These are phyloP conservation scores for Bombardia bombarda DNA, from an alignment of 495 filamentous ascomycete genomes.

Conservation along the genomic window DNA sequence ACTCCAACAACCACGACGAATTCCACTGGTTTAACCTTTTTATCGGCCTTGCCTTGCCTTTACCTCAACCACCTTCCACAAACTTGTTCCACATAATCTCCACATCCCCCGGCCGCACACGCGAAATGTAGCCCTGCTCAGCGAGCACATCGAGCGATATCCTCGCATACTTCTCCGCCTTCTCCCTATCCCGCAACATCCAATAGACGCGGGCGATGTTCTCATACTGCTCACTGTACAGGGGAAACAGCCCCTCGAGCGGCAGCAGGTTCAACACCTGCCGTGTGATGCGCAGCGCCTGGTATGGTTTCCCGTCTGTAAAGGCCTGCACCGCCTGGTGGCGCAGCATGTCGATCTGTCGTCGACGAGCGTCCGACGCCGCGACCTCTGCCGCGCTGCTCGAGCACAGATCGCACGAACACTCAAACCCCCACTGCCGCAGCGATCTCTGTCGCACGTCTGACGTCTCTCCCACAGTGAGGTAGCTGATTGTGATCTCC, in stretches of 20 bases:
- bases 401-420: conserved; percentile 29
- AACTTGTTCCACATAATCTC: conserved; percentile 11
- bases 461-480: conserved; percentile 21
- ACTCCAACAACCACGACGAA: not conserved
- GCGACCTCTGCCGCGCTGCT: conserved; percentile 16
- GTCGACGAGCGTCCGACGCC: conserved; percentile 26
- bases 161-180: conserved; percentile 22
- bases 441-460: conserved; percentile 20
- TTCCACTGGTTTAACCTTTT: not conserved
- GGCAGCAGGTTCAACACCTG: conserved; percentile 24
- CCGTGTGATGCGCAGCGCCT: conserved; percentile 25
- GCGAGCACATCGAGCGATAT: conserved; percentile 25
- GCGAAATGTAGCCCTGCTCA: conserved; percentile 15
- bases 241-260: conserved; percentile 23
- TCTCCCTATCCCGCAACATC: conserved; percentile 24
- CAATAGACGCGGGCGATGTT: conserved; percentile 32
- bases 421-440: conserved; percentile 31
- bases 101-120: conserved; percentile 2
- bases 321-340: conserved; percentile 25
- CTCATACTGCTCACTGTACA: conserved; percentile 31
- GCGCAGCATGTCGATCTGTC: conserved; percentile 22
- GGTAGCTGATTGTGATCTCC: conserved; percentile 36
- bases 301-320: conserved; percentile 18
- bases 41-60: not conserved
- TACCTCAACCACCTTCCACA: conserved; percentile 2